Percentiles rank a stretch among this genome's conserved stretches.
phyloP scores from a whole-genome alignment of 768 basidiomycete genomes.

The Suillus alpinus region DNA sequence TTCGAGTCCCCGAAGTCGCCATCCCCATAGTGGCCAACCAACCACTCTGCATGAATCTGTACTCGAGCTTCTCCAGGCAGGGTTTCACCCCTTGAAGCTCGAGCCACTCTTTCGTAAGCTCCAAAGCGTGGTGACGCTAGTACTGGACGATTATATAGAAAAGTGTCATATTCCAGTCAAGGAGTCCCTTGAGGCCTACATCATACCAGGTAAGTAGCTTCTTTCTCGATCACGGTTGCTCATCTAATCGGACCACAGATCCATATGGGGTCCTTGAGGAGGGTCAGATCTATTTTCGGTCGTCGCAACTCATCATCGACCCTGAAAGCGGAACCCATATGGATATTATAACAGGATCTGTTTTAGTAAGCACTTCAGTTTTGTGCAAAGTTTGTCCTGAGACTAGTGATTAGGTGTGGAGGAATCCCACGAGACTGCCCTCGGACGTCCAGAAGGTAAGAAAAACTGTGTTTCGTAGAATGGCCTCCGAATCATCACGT shows the following conservation, averaged over 20 bases:
- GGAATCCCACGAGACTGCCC: constrained; percentile 69
- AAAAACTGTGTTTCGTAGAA: background rate
- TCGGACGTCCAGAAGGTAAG: constrained; percentile 70
- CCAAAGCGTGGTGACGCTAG: constrained; percentile 37
- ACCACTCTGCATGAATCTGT: constrained; percentile 38
- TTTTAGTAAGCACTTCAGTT: constrained; percentile 47
- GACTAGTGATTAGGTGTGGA: constrained; percentile 30
- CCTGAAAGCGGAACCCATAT: constrained; percentile 33
- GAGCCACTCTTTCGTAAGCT: constrained; percentile 46
- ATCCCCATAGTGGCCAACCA: constrained; percentile 22
- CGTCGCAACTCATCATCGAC: constrained; percentile 31
- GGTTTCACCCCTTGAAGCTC: constrained; percentile 51
- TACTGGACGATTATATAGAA: constrained; percentile 46
- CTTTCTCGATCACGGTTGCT: background rate
- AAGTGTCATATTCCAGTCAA: constrained; percentile 59
- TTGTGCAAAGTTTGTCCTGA: background rate
- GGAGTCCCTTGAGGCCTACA: constrained; percentile 54
- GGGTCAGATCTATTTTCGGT: constrained; percentile 59
- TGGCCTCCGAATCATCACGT: background rate
- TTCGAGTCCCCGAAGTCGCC: constrained; percentile 2
- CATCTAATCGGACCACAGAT: constrained; percentile 40
- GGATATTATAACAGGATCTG: constrained; percentile 51
- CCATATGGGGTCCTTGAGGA: constrained; percentile 60
- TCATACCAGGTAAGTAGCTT: constrained; percentile 57
- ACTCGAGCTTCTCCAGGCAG: constrained; percentile 63